Percentiles rank a stretch among this genome's conserved stretches.
Evolutionary conservation across 352 stramenopile genomes (phyloP).

Genomic region (Phytophthora pseudosyringae): DNA sequence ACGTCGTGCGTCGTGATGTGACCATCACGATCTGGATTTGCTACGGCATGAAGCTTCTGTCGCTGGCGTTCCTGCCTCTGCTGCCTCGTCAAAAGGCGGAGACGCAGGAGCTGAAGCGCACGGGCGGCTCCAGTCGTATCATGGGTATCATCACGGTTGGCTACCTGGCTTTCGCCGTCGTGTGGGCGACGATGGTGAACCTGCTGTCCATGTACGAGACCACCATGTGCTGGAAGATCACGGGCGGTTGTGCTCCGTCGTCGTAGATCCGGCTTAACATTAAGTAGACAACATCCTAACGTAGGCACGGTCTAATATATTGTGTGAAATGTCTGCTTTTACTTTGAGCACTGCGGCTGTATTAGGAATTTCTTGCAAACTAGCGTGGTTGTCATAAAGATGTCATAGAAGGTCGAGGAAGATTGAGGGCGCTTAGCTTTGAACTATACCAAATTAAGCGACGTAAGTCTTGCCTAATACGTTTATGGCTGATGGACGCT

Average conservation of each 20-base stretch:
- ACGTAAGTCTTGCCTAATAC: too few species aligned
- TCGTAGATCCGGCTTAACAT: conserved; percentile 9
- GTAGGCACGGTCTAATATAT: conserved; percentile 17
- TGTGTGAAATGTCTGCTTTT: not conserved
- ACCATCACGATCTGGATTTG: conserved; percentile 68
- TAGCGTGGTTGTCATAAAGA: too few species aligned
- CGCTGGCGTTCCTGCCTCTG: conserved; percentile 53
- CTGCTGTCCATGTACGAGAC: conserved; percentile 54
- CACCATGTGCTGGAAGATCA: conserved; percentile 70
- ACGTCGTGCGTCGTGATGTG: conserved; percentile 54
- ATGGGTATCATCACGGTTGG: conserved; percentile 46
- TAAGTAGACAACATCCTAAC: conserved; percentile 5
- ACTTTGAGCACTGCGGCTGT: too few species aligned
- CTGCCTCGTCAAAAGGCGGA: conserved; percentile 57
- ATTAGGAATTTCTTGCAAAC: too few species aligned
- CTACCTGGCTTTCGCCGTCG: conserved; percentile 43
- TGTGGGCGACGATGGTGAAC: conserved; percentile 52
- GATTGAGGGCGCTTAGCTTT: too few species aligned
- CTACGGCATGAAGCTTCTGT: conserved; percentile 63
- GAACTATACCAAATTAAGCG: too few species aligned
- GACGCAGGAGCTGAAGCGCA: conserved; percentile 53
- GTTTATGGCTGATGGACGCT: too few species aligned
- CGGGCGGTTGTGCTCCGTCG: conserved; percentile 49
- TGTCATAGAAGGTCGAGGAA: too few species aligned
- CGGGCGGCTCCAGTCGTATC: conserved; percentile 43